Conservation (phyloP, 164 flowering plant genomes). For the Vitis labrusca region DNA sequence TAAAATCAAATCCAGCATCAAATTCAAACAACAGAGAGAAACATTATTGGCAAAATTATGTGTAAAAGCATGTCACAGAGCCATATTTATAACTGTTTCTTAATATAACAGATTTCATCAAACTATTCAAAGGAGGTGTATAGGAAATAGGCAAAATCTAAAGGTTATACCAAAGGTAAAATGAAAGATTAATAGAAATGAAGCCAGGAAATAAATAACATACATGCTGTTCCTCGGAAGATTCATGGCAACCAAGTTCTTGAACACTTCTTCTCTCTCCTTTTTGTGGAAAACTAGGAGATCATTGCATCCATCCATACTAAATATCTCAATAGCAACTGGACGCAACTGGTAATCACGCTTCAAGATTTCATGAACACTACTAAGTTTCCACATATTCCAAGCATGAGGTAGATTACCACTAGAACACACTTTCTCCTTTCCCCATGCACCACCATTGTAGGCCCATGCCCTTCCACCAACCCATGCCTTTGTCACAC, state of each 20-base stretch:
- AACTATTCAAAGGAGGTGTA: no score
- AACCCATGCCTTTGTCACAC: slow-evolving; percentile 47
- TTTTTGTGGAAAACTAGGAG: slow-evolving; percentile 97
- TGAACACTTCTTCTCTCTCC: slow-evolving; percentile 97
- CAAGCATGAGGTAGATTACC: slow-evolving; percentile 91
- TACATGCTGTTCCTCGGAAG: slow-evolving; percentile 99
- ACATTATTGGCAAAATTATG: no score
- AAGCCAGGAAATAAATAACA: slow-evolving; percentile 16
- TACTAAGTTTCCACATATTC: slow-evolving; percentile 98
- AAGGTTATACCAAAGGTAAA: not conserved
- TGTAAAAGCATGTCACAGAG: not conserved
- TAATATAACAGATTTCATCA: no score
- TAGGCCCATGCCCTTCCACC: slow-evolving; percentile 99
- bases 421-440: slow-evolving; percentile 75
- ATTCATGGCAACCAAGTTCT: slow-evolving; percentile 91
- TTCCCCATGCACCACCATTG: slow-evolving; percentile 99
- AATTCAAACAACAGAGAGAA: no score
- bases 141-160: no score
- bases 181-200: not conserved
- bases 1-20: no score
- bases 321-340: slow-evolving; percentile 97
- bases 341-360: slow-evolving; percentile 99
- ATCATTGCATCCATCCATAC: slow-evolving; percentile 99
- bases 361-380: slow-evolving; percentile 92
- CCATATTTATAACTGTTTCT: no score